Evolutionary conservation across 345 rosid genomes (phyloP), one percentile per base, ranked within the genome.

Genomic region (Theobroma cacao): DNA sequence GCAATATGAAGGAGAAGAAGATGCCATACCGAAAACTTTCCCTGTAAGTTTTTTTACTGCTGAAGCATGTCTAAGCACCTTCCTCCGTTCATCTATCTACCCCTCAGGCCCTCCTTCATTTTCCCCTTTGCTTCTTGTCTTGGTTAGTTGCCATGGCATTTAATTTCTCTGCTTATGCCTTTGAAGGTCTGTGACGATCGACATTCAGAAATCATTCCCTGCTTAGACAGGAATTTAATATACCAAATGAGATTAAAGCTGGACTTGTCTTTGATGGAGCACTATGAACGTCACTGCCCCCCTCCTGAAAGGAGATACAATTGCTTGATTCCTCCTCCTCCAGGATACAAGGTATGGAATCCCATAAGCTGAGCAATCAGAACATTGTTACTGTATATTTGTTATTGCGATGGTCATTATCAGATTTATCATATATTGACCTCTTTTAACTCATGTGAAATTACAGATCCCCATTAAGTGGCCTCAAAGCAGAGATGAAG

Each of bases 401-500:
- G 20, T 43, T 71, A 20, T 53, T 34, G 24, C 15, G 13, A 18
- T 20, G 73, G 14, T 7, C 53, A 13, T 26, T 43, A 24, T 68
- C 17, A 78, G 59, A 72, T 82, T 56, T 53, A 13, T 59, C 30
- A 56, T 74, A 14, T 56, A 75, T 43, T 11, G 45, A 62, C 67
- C 26, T 45, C 38, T 15, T 40, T 1, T 34, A 69, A 12, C 72
- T 56, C 43, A 61, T 45, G 55, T 36, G 74, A 55, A 73, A 22
- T 22, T 78, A 7, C 86, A 95, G 99, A 84, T 96, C 83, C 99
- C 99, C 67, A 86, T 96, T 56, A 96, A 94, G 91, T 96, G 99
- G 98, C 99, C 99, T 15, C 92, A 88, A 82, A 96, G 99, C 83
- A 88, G 99, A 89, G 99, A 96, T 86, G 98, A 92, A 83, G 99